Base-by-base conservation (phyloP, 1,284 basidiomycete genomes). In the Farysia itapuensis region DNA sequence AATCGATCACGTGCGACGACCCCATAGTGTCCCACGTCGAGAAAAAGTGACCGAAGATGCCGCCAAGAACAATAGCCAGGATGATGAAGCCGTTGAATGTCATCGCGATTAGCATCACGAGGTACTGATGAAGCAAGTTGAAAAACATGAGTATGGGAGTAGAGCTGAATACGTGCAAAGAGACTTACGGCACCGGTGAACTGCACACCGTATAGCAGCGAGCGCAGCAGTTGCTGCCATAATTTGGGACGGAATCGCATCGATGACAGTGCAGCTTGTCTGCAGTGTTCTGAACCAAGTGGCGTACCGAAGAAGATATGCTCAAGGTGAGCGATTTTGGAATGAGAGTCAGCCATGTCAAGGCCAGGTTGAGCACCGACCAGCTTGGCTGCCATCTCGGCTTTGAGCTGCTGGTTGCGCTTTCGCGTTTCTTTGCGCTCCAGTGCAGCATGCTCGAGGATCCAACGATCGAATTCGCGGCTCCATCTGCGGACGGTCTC, bases 81-180 rank as follows among this genome's bases (percentile, higher is more conserved):
- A 73, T 48, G 35, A 73, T 57, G 64, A 65, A 73, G 28, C 68
- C 70, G 54, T 73, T 73, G 52, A 58, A 73, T 13, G 67, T 61
- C 70, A 73, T 73, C 18, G 63, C 57, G 31, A 71, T 65, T 22
- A 73, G 45, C 70, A 73, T 73, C 41, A 73, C 36, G 26, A 73
- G 36, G 44, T 73, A 73, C 43, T 64, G 32, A 8, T 16, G 33
- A 34, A 24, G 15, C 0, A 13, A 31, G 30, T 19, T n/a, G 8
- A 9, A 28, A 20, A 14, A 21, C 4, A 38, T 36, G 35, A 40
- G 40, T 34, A 4, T 4, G 5, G 15, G 8, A 25, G 28, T 14
- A 18, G 36, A 38, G 23, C 13, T 15, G 7, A 16, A 39, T 4
- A 14, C n/a, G 19, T 16, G 20, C n/a, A 22, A 9, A 16, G 21